phyloP scores from a whole-genome alignment of 2,329 filamentous ascomycete species.

The Fusarium sp. region DNA sequence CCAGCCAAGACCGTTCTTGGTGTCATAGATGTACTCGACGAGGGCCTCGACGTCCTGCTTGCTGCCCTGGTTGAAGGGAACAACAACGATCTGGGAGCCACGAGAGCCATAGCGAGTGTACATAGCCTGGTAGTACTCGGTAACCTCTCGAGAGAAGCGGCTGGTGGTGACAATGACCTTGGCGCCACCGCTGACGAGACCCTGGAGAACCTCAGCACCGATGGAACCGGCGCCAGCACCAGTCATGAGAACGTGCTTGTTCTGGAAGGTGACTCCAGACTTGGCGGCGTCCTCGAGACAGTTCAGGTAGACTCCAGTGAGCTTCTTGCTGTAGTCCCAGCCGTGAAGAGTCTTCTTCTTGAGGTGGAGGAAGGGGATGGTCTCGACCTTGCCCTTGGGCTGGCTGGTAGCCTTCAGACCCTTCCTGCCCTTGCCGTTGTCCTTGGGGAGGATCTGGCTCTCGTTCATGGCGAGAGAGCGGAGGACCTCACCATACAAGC shows the following conservation, averaged over 20 bases:
- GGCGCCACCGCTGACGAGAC: conserved; percentile 94
- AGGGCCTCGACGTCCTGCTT: conserved; percentile 97
- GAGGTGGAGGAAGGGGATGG: conserved; percentile 96
- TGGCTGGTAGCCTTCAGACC: conserved; percentile 64
- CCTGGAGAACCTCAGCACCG: conserved; percentile 95
- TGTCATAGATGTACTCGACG: conserved; percentile 95
- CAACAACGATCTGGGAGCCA: conserved; percentile 96
- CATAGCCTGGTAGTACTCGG: conserved; percentile 99
- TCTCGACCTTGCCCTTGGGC: conserved; percentile 92
- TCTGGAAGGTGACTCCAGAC: conserved; percentile 88
- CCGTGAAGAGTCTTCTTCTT: conserved; percentile 94
- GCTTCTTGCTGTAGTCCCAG: conserved; percentile 99
- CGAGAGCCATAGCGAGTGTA: conserved; percentile 94
- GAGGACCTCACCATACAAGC: conserved; percentile 91
- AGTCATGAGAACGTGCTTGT: conserved; percentile 98
- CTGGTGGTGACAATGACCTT: conserved; percentile 98
- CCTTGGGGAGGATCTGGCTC: conserved; percentile 92
- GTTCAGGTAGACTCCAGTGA: conserved; percentile 92
- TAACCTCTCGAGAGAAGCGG: conserved; percentile 95
- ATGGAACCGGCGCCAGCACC: conserved; percentile 98
- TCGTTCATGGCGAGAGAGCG: conserved; percentile 98
- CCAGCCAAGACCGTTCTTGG: conserved; percentile 97
- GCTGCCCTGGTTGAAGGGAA: conserved; percentile 98
- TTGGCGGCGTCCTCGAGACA: conserved; percentile 90
- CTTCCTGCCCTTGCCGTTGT: conserved; percentile 77